These are phyloP conservation scores for Trametes elegans DNA, from an alignment of 768 basidiomycete species.

Conservation along the genomic window DNA sequence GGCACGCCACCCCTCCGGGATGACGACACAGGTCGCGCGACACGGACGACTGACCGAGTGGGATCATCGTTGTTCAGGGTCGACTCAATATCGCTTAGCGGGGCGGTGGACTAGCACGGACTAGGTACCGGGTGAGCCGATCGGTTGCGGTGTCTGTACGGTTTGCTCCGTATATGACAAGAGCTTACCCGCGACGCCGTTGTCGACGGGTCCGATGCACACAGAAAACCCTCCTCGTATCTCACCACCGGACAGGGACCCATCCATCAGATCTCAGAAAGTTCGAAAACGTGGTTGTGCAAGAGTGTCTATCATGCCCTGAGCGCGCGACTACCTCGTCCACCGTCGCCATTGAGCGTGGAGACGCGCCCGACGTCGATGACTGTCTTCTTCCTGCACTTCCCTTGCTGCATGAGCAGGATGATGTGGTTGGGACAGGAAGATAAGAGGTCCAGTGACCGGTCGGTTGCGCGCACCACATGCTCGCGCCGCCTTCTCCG, in stretches of 20 bases:
- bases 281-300: not conserved
- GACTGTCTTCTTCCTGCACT: not conserved
- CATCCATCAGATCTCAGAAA: not conserved
- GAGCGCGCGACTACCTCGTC: not conserved
- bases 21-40: no score
- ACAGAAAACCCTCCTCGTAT: not conserved
- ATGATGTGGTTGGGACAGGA: not conserved
- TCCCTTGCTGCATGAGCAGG: not conserved
- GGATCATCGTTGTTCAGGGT: no score
- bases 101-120: no score
- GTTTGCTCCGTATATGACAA: not conserved
- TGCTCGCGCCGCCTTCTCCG: slow-evolving; percentile 15
- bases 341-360: no score
- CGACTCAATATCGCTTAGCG: no score
- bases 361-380: not conserved
- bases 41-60: no score
- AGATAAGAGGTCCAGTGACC: slow-evolving; percentile 15
- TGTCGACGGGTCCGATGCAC: slow-evolving; percentile 1
- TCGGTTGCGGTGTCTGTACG: no score
- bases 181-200: slow-evolving; percentile 4
- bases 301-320: slow-evolving; percentile 5
- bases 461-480: slow-evolving; percentile 10
- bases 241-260: not conserved
- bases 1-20: no score
- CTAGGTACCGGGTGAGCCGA: not conserved